Conservation (phyloP, 495 filamentous ascomycete genomes). For the Bathelium albidoporum region DNA sequence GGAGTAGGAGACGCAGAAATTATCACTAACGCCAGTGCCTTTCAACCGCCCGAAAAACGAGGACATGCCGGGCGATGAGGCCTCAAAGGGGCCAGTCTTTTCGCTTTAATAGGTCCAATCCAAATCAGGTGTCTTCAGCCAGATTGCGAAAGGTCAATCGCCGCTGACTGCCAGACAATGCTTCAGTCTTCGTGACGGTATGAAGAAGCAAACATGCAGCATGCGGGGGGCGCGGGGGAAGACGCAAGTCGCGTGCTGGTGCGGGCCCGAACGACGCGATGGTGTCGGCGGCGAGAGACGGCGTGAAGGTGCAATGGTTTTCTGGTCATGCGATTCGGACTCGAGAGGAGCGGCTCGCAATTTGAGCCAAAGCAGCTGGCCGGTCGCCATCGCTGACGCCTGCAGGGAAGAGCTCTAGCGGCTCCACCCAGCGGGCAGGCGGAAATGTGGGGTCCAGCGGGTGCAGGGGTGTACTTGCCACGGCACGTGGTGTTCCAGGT, state of each 20-base stretch:
- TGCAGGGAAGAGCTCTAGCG: not conserved
- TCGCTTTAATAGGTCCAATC: not conserved
- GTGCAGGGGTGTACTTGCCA: not conserved
- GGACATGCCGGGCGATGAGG: conserved; percentile 23
- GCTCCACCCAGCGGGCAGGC: not conserved
- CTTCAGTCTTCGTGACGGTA: too few species aligned
- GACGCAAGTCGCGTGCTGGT: not conserved
- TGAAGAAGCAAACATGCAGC: not conserved
- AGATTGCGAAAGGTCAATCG: too few species aligned
- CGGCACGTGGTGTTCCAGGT: too few species aligned
- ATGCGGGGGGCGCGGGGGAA: not conserved
- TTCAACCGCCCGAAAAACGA: conserved; percentile 36
- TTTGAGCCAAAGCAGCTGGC: not conserved
- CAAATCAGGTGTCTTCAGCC: too few species aligned
- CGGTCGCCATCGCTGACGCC: not conserved
- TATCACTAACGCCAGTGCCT: conserved; percentile 26
- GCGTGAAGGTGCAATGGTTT: too few species aligned
- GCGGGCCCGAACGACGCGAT: not conserved
- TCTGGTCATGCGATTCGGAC: not conserved
- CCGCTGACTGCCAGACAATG: too few species aligned
- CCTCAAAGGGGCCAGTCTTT: not conserved
- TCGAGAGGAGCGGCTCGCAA: not conserved
- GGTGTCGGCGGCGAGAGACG: too few species aligned
- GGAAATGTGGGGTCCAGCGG: conserved; percentile 1
- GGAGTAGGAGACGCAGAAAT: not conserved